Conservation (phyloP, 305 asterid species). For the Ilex paraguariensis region DNA sequence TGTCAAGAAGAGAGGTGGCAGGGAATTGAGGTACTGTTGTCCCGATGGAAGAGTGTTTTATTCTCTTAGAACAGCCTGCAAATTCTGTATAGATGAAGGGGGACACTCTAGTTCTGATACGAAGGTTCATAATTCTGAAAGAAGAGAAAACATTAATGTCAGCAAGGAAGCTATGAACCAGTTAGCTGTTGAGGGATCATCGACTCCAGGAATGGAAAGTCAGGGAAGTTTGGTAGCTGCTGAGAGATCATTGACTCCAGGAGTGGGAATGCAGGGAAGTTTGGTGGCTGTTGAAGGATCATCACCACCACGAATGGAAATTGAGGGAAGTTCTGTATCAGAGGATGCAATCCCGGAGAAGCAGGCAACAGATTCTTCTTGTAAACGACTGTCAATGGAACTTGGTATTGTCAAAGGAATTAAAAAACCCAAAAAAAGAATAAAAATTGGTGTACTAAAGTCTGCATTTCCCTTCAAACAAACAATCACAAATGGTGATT, state of each 20-base stretch:
- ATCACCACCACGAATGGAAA: background rate
- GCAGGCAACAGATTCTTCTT: too few species aligned
- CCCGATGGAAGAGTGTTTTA: constrained; percentile 43
- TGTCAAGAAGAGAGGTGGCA: constrained; percentile 17
- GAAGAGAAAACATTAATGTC: constrained; percentile 7
- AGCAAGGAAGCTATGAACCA: constrained; percentile 18
- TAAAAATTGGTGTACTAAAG: background rate
- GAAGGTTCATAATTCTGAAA: constrained; percentile 8
- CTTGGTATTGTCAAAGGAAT: too few species aligned
- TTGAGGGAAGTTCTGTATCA: too few species aligned
- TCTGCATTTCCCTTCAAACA: too few species aligned
- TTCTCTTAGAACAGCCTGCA: constrained; percentile 55
- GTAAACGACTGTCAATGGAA: too few species aligned
- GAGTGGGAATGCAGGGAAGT: background rate
- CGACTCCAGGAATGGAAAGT: too few species aligned
- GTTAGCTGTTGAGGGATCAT: constrained; percentile 13
- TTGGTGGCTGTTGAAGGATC: background rate
- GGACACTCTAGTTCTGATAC: constrained; percentile 13
- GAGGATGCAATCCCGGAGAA: too few species aligned
- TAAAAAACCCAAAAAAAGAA: too few species aligned
- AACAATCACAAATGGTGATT: too few species aligned
- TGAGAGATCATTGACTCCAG: too few species aligned
- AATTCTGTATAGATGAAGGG: constrained; percentile 25
- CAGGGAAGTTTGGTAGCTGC: too few species aligned
- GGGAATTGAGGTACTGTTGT: constrained; percentile 40